phyloP scores from a whole-genome alignment of 1,284 basidiomycete genomes.

The Lentinula novae-zelandiae region DNA sequence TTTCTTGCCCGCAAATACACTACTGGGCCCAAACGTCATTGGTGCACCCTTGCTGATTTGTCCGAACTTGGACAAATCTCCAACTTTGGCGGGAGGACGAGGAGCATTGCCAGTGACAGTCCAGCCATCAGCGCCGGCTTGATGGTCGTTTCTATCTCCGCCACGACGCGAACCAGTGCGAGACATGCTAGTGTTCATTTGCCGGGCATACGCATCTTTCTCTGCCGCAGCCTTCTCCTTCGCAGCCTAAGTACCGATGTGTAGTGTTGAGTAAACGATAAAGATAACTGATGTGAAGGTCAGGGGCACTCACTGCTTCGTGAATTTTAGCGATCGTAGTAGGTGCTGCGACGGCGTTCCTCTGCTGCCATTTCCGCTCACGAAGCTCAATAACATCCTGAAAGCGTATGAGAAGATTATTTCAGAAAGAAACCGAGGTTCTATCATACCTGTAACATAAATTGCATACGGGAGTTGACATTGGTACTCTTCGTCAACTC shows the following conservation, averaged over 20 bases:
- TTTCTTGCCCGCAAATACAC: constrained; percentile 71
- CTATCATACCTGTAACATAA: constrained; percentile 84
- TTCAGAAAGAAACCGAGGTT: constrained; percentile 13
- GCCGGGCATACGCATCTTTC: constrained; percentile 53
- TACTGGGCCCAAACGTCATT: constrained; percentile 75
- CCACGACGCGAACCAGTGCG: constrained; percentile 83
- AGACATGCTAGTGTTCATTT: constrained; percentile 39
- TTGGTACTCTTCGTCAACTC: constrained; percentile 72
- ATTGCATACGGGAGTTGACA: constrained; percentile 86
- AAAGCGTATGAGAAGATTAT: constrained; percentile 3
- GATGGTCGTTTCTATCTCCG: constrained; percentile 61
- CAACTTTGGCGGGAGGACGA: constrained; percentile 72
- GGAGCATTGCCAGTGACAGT: constrained; percentile 64
- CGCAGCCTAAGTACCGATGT: constrained; percentile 31
- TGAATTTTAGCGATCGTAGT: constrained; percentile 89
- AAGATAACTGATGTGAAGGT: constrained; percentile 10
- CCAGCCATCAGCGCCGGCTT: constrained; percentile 79
- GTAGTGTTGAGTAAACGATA: neutral
- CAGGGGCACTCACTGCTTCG: constrained; percentile 59
- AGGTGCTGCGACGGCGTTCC: constrained; percentile 76
- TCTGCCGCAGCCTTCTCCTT: constrained; percentile 60
- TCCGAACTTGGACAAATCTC: constrained; percentile 85
- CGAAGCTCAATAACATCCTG: constrained; percentile 91
- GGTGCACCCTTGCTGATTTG: constrained; percentile 68
- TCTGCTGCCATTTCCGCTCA: constrained; percentile 75